Percentiles rank a stretch among this genome's conserved stretches.
phyloP scores from a whole-genome alignment of 306 rosid genomes.

The Herpetospermum pedunculosum region DNA sequence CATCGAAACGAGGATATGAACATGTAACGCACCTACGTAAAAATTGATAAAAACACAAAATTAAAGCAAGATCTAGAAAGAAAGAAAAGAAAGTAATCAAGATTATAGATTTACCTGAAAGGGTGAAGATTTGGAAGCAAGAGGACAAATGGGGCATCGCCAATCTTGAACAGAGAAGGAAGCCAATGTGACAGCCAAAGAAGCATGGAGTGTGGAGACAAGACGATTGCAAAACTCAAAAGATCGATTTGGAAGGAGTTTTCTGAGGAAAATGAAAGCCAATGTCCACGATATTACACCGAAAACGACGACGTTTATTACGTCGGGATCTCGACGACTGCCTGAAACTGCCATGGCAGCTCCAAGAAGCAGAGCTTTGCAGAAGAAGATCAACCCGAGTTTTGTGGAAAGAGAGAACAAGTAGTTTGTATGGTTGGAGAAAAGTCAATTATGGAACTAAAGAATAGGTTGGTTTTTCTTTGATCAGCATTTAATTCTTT shows the following conservation, averaged over 20 bases:
- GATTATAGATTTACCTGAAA: constrained; percentile 43
- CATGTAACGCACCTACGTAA: too few species aligned
- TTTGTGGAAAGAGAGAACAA: neutral
- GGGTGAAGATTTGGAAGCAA: constrained; percentile 42
- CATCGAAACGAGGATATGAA: too few species aligned
- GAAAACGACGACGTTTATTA: constrained; percentile 23
- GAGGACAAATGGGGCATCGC: constrained; percentile 61
- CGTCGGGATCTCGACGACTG: neutral
- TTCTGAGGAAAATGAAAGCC: constrained; percentile 33
- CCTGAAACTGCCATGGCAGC: neutral
- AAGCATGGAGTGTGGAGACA: constrained; percentile 63
- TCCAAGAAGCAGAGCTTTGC: neutral
- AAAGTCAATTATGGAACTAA: neutral
- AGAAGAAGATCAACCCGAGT: neutral
- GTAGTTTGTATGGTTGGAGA: neutral
- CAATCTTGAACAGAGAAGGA: constrained; percentile 53
- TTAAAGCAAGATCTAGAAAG: too few species aligned
- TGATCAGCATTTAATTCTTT: too few species aligned
- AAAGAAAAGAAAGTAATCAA: too few species aligned
- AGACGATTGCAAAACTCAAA: constrained; percentile 59
- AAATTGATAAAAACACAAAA: too few species aligned
- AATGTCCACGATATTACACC: constrained; percentile 70
- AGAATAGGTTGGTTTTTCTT: too few species aligned
- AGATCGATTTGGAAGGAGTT: constrained; percentile 29
- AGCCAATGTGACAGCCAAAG: constrained; percentile 49